Evolutionary conservation across 2,329 filamentous ascomycete species (phyloP), one percentile per base, ranked within the genome.

Genomic region (Fusarium gaditjirri): DNA sequence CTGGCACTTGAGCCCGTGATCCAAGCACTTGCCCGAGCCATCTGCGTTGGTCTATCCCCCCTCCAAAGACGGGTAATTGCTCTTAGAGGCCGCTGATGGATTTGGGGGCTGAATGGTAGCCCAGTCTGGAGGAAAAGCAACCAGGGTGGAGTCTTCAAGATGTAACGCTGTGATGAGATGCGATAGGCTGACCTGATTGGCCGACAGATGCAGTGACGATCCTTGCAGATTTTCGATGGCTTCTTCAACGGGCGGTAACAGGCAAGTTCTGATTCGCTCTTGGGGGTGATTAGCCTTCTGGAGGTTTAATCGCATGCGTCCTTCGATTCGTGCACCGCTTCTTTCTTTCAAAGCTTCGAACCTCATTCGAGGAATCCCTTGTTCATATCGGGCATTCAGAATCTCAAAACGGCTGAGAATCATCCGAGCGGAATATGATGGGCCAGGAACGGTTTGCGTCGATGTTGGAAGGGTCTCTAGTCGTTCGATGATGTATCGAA

Each of bases 211-310:
- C 72, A 43, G 66, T 67, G 72, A 69, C 47, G 59, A 61, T 62
- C 65, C 61, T 72, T 63, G 64, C 46, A 39, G 47, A 36, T 63
- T 65, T 47, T 54, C 35, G 52, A 70, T 66, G 50, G 58, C 62
- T 63, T 68, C 41, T 58, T 44, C 29, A 62, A 33, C 70, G 73
- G 76, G 76, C 76, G 76, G 76, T 49, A 77, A 77, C 56, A 77
- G 61, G 23, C 27, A 27, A 53, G 27, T 17, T 54, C 21, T 75
- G 62, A 77, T 77, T 77, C 64, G 76, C 43, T 58, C n/a, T 47
- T 42, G 9, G 13, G 14, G 12, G 49, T 57, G 67, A 60, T 58
- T 47, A 47, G 50, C 44, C 58, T 61, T 46, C 56, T 39, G 14
- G 47, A 57, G 64, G 16, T 52, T 57, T 62, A 72, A 73, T 61